Percentiles rank a stretch among this genome's conserved stretches.
phyloP scores from a whole-genome alignment of 1,139 yeast species.

The Blastobotrys serpentis region DNA sequence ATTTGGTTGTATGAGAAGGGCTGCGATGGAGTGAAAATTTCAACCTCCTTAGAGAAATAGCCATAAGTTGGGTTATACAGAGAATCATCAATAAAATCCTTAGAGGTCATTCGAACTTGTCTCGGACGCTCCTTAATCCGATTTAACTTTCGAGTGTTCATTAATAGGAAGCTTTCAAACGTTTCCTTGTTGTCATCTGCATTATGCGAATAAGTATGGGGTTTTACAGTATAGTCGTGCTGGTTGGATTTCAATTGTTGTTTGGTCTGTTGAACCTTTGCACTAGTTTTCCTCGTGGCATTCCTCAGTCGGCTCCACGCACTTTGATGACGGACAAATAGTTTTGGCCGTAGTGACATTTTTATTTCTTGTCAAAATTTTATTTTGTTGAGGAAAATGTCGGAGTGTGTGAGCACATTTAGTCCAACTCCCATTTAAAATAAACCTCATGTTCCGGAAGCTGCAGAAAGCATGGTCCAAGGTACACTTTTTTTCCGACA shows the following conservation, averaged over 20 bases:
- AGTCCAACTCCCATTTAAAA: conserved; percentile 1
- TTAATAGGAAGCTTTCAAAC: conserved; percentile 48
- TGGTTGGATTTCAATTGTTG: conserved; percentile 8
- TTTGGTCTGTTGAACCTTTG: conserved; percentile 10
- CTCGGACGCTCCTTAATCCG: conserved; percentile 54
- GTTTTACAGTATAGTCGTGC: conserved; percentile 29
- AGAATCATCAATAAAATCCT: conserved; percentile 84
- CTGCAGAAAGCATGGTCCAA: conserved; percentile 2
- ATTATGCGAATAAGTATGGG: conserved; percentile 29
- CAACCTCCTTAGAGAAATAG: conserved; percentile 74
- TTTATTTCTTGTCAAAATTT: not conserved
- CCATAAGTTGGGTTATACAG: conserved; percentile 80
- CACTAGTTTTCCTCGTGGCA: conserved; percentile 14
- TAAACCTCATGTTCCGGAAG: not conserved
- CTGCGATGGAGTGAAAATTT: conserved; percentile 54
- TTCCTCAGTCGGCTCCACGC: conserved; percentile 15
- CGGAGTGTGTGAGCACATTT: not conserved
- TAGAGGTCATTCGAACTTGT: conserved; percentile 63
- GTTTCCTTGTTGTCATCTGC: conserved; percentile 35
- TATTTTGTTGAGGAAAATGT: not conserved
- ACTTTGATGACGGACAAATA: conserved; percentile 14
- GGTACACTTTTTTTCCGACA: not conserved
- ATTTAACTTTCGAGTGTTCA: conserved; percentile 50
- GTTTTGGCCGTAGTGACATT: conserved; percentile 1
- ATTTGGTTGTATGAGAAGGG: conserved; percentile 57